These are phyloP conservation scores for Chlorella sp. DNA, from an alignment of 139 green algal species.

Conservation along the genomic window DNA sequence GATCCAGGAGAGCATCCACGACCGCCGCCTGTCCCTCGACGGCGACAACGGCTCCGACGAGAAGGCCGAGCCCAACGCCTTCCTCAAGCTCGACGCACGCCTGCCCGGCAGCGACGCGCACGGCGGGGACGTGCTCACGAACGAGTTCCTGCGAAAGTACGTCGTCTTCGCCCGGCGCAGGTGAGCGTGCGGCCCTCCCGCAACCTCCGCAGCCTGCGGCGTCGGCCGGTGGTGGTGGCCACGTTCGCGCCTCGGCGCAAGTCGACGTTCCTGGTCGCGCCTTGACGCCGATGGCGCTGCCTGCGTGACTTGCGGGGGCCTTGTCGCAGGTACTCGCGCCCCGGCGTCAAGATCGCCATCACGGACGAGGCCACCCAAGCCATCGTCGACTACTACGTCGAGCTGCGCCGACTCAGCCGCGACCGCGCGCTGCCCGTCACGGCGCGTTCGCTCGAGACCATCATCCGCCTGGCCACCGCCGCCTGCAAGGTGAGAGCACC, in stretches of 20 bases:
- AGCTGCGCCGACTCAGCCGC: conserved; percentile 52
- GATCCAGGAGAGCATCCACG: conserved; percentile 35
- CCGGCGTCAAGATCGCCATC: conserved; percentile 18
- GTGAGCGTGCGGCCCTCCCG: conserved; percentile 17
- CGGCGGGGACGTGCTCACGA: conserved; percentile 40
- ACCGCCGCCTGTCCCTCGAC: conserved; percentile 24
- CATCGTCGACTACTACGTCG: conserved; percentile 79
- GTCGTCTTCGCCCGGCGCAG: conserved; percentile 56
- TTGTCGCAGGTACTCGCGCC: not conserved
- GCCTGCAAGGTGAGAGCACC: conserved; percentile 82
- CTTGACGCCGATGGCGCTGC: no score
- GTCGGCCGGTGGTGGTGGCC: no score
- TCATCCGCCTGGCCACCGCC: conserved; percentile 93
- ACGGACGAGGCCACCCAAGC: conserved; percentile 40
- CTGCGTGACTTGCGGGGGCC: no score
- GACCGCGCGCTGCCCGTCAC: conserved; percentile 62
- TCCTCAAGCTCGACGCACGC: conserved; percentile 66
- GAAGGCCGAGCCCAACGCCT: conserved; percentile 43
- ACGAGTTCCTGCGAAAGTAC: conserved; percentile 69
- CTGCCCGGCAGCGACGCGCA: conserved; percentile 59
- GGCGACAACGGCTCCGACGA: conserved; percentile 2
- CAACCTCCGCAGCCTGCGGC: no score
- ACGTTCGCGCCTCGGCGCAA: no score
- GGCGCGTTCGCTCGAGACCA: conserved; percentile 86
- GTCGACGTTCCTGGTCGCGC: no score